Percentiles rank a stretch among this genome's conserved stretches.
Evolutionary conservation across 2,329 filamentous ascomycete genomes (phyloP).

Genomic region (Davidsoniella eucalypti): DNA sequence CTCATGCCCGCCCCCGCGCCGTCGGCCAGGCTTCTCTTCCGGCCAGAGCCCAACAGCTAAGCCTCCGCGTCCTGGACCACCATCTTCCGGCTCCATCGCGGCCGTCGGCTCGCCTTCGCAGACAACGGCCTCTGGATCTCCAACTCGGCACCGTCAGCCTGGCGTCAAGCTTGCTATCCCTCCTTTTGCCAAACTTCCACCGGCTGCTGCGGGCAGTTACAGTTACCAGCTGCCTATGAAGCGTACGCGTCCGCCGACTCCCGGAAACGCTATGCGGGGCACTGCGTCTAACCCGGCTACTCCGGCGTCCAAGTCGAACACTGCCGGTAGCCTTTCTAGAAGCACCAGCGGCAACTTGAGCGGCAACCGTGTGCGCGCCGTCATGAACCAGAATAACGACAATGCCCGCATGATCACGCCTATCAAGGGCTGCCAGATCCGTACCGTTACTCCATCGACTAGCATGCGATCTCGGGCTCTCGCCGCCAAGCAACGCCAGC

Average conservation of each 20-base stretch:
- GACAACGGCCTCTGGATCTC: conserved; percentile 1
- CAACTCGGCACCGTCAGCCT: conserved; percentile 1
- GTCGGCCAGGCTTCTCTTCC: not conserved
- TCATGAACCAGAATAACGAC: conserved; percentile 3
- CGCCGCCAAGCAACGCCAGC: conserved; percentile 1
- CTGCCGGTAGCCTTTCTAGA: not conserved
- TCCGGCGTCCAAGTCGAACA: not conserved
- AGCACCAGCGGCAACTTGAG: not conserved
- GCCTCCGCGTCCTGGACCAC: not conserved
- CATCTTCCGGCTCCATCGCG: not conserved
- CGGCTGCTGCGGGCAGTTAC: not conserved
- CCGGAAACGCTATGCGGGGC: not conserved
- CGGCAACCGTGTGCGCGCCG: not conserved
- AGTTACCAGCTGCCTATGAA: not conserved
- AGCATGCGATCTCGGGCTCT: not conserved
- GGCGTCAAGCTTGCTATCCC: not conserved
- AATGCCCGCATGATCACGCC: conserved; percentile 10
- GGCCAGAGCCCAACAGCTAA: not conserved
- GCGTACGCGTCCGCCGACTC: not conserved
- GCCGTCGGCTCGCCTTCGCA: not conserved
- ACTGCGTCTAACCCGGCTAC: not conserved
- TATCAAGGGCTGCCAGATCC: conserved; percentile 1
- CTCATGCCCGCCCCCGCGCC: conserved; percentile 9
- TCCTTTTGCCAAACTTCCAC: conserved; percentile 2
- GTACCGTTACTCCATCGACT: conserved; percentile 4